Conservation (phyloP, 1,284 basidiomycete genomes). For the Ustilago tritici region DNA sequence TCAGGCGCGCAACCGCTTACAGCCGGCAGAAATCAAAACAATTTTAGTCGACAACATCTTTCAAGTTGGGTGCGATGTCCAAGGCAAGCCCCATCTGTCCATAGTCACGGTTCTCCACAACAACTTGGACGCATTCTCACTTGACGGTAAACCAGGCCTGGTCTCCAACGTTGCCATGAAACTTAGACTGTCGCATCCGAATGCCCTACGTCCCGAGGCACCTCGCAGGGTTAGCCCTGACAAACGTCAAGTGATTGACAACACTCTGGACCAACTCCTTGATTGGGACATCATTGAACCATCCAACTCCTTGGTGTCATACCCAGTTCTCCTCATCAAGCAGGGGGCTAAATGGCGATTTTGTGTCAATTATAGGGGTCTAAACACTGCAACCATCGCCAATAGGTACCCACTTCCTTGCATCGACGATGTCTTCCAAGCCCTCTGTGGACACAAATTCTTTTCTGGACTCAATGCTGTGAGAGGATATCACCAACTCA, state of each 20-base stretch:
- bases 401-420: neutral
- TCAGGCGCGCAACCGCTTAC: no score
- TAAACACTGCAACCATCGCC: constrained; percentile 1
- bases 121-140: neutral
- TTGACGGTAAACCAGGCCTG: neutral
- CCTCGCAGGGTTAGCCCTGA: constrained; percentile 2
- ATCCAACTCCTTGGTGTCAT: neutral
- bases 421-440: constrained; percentile 8
- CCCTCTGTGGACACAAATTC: neutral
- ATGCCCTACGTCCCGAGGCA: neutral
- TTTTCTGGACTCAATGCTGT: constrained; percentile 1
- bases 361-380: neutral
- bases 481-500: constrained; percentile 1
- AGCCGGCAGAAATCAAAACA: no score
- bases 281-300: constrained; percentile 4
- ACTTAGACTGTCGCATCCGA: neutral
- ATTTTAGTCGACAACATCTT: neutral
- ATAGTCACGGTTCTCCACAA: neutral
- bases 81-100: neutral
- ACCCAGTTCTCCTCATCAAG: neutral
- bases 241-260: neutral
- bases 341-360: constrained; percentile 3
- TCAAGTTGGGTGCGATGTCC: neutral
- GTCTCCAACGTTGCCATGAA: neutral
- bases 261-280: constrained; percentile 1